Conservation (phyloP, 2,329 filamentous ascomycete genomes). For the Colletotrichum falcatum region DNA sequence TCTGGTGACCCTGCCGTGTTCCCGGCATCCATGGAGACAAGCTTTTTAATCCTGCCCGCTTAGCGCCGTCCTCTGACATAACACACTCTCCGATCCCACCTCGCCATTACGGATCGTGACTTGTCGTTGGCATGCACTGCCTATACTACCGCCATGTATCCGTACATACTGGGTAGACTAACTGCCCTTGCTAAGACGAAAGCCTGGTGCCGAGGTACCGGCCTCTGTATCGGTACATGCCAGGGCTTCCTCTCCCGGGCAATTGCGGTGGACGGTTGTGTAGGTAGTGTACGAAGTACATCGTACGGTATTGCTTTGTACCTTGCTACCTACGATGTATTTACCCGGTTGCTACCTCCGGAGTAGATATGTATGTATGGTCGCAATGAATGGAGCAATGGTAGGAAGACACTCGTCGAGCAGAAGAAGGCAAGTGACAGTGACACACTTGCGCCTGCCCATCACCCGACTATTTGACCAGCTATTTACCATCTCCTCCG, state of each 20-base stretch:
- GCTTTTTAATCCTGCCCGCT: conserved; percentile 33
- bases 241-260: background rate
- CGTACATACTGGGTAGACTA: no score
- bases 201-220: conserved; percentile 10
- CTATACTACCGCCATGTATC: no score
- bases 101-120: conserved; percentile 5
- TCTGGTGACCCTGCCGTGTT: conserved; percentile 38
- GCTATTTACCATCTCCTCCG: conserved; percentile 30
- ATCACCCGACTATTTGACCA: conserved; percentile 25
- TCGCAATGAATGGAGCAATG: background rate
- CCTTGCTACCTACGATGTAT: background rate
- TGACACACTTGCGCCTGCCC: background rate
- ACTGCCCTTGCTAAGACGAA: background rate
- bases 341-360: background rate
- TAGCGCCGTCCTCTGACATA: conserved; percentile 35
- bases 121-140: conserved; percentile 1
- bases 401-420: background rate
- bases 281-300: background rate
- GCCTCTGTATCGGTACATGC: conserved; percentile 1
- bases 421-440: background rate
- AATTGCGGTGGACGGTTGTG: background rate
- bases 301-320: background rate
- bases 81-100: conserved; percentile 24
- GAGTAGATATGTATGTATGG: background rate
- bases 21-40: conserved; percentile 41